phyloP scores from a whole-genome alignment of 176 grass and related monocot genomes.

The Oryza glaberrima region DNA sequence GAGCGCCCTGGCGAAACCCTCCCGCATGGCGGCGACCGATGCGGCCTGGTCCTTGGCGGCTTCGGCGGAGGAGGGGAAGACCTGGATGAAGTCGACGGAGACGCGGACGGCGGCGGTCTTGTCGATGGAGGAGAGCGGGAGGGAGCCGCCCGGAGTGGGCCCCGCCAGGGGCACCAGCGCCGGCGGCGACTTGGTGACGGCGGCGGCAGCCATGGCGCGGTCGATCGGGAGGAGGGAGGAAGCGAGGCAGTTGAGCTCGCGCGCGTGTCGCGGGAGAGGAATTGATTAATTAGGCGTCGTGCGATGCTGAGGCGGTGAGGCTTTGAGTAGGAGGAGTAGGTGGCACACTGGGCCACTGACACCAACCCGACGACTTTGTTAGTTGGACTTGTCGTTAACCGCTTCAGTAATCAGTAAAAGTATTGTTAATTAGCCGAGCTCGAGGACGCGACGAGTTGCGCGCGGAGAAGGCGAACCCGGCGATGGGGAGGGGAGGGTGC shows the following conservation, averaged over 20 bases:
- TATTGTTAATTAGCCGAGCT: too few relatives aligned
- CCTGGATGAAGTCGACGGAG: conserved; percentile 67
- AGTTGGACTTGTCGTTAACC: too few relatives aligned
- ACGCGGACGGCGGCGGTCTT: conserved; percentile 51
- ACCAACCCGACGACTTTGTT: not conserved
- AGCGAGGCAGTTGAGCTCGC: not conserved
- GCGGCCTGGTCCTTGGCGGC: not conserved
- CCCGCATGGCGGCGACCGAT: conserved; percentile 27
- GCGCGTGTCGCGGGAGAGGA: conserved; percentile 24
- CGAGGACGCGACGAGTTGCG: too few relatives aligned
- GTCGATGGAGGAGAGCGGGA: conserved; percentile 79
- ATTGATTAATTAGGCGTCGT: conserved; percentile 9
- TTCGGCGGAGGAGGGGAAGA: conserved; percentile 33
- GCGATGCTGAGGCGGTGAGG: not conserved
- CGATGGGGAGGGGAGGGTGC: too few relatives aligned
- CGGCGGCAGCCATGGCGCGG: conserved; percentile 23
- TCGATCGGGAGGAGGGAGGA: not conserved
- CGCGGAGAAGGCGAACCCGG: too few relatives aligned
- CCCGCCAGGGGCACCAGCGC: conserved; percentile 42
- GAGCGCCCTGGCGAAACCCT: conserved; percentile 57
- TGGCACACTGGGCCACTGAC: not conserved
- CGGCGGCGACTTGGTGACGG: conserved; percentile 51
- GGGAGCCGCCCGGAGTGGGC: conserved; percentile 42
- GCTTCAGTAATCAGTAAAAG: too few relatives aligned
- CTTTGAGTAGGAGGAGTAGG: not conserved